Base-by-base conservation (phyloP, 2,329 filamentous ascomycete genomes). In the Cladosporium sp. region DNA sequence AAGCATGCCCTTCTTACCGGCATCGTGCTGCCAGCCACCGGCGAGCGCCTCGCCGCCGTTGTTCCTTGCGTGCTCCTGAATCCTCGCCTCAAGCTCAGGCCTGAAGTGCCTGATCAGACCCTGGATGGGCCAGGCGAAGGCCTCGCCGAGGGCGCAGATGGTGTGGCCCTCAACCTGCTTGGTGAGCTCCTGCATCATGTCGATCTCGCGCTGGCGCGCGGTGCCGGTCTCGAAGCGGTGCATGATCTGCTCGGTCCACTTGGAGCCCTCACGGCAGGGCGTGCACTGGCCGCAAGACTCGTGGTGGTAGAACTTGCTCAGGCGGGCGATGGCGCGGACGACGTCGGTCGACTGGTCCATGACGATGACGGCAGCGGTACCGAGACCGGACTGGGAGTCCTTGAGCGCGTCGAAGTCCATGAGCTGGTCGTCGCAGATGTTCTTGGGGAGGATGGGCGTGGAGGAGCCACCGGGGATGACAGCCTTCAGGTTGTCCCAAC, bases 161-260 rank as follows among this genome's bases (percentile, higher is more conserved):
- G 93, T 97, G 78, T 98, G 93, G 9, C 93, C 93, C 77, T 98
- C 93, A 57, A 98, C 93, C 76, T 98, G 93, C 81, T 98, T 98
- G 58, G 93, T 98, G 63, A 98, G 77, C 78, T 98, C 93, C 77
- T 96, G 93, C 61, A 98, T 82, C 93, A 98, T 98, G 72, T 98
- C 93, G 70, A 98, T 98, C 76, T 98, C 93, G 56, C 93, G 82
- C 72, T 86, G 84, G 58, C 88, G 84, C 56, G 88, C 93, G 72
- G 89, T 83, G 55, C 93, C 93, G 72, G 87, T 87, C 78, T 95
- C 90, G 64, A 98, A 95, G 53, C 93, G 86, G 73, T 87, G 79
- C 93, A 98, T 97, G 73, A 98, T 97, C 79, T 98, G 91, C 74
- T 95, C 87, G 9, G 92, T 96, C 93, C 93, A 98, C 78, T 95